phyloP scores from a whole-genome alignment of 106 monocot species.

The Dendrobium nobile region DNA sequence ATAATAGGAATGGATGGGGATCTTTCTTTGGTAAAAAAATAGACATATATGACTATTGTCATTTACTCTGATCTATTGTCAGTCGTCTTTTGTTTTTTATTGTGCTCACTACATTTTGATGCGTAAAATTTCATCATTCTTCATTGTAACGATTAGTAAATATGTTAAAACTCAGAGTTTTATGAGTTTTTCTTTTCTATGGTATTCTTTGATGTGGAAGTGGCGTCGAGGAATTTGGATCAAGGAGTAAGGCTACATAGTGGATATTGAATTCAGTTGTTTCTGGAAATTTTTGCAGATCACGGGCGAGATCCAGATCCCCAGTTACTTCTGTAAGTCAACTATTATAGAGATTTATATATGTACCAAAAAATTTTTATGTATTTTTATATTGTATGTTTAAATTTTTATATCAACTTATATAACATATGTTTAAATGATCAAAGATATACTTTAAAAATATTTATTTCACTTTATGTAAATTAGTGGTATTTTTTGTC shows the following conservation, averaged over 20 bases:
- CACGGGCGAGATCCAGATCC: conserved; percentile 41
- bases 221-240: conserved; percentile 35
- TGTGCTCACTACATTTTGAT: not conserved
- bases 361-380: too few species aligned
- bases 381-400: too few species aligned
- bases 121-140: conserved; percentile 5
- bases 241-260: conserved; percentile 29
- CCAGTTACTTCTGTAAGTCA: conserved; percentile 41
- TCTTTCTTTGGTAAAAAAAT: conserved; percentile 11
- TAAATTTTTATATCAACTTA: too few species aligned
- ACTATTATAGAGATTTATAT: too few species aligned
- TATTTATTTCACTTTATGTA: too few species aligned
- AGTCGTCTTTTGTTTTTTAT: not conserved
- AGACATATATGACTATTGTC: conserved; percentile 1
- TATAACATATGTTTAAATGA: too few species aligned
- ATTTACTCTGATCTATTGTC: not conserved
- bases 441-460: too few species aligned
- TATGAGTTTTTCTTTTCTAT: conserved; percentile 9
- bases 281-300: conserved; percentile 75
- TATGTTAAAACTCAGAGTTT: not conserved
- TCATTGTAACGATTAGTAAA: not conserved
- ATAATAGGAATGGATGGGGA: not conserved
- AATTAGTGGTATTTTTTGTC: too few species aligned
- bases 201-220: conserved; percentile 27
- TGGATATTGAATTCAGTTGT: conserved; percentile 51